Evolutionary conservation across 108 stramenopile species (phyloP), one percentile per base, ranked within the genome.

Genomic region (Fistulifera pelliculosa): DNA sequence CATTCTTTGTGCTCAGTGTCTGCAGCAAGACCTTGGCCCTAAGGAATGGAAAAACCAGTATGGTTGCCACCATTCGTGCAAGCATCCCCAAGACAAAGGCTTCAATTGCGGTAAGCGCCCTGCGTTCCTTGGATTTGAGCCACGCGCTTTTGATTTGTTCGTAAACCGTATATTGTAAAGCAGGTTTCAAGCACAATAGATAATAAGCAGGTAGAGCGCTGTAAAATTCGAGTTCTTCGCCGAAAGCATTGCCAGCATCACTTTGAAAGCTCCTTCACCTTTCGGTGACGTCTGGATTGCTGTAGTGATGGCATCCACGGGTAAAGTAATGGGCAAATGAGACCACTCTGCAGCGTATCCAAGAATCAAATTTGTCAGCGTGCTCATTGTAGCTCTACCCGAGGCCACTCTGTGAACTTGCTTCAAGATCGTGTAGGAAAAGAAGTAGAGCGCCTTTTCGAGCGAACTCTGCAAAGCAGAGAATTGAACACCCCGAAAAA

Each of bases 381-480:
- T 56, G 51, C 21, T 12, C 21, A 52, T 22, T 31, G 8, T 58
- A 44, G 52, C 52, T 4, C 43, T 1, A 0, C 48, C 60, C 2
- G 27, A 19, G 11, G 65, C 14, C 6, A 40, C n/a, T 21, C 61
- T 26, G 52, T 72, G 67, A 35, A 63, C 58, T 41, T 75, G 68
- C 49, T 90, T 90, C 47, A 92, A 59, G 55, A 70, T 69, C 11
- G 81, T 77, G 69, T 94, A 94, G 11, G 90, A 83, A 67, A 90
- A 90, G 58, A 92, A 94, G 54, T 94, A 94, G 41, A 91, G 56
- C 2, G 87, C 85, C 68, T 94, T 94, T 57, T 94, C 94, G 57
- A 80, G 68, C 26, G 84, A 73, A 27, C 79, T 79, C 65, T 90
- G 88, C 38, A 81, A 47, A 22, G 81, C 84, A 31, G 75, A 77